Base-by-base conservation (phyloP, 345 rosid genomes). In the Acer campestre region DNA sequence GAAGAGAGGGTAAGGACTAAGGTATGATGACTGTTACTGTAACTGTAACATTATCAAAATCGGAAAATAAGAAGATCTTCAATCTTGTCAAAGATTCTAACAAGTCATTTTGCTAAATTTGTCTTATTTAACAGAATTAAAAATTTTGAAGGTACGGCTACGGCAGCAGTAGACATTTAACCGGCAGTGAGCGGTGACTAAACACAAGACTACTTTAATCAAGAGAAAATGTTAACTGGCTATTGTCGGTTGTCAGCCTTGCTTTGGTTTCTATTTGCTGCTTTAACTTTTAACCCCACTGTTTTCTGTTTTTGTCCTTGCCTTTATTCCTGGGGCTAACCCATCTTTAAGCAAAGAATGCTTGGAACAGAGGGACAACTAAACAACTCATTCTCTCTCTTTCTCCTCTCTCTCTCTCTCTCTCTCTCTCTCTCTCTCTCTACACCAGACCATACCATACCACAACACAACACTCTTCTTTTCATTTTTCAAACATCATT, bases 281-380 rank as follows among this genome's bases (percentile, higher is more conserved):
- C 79, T 79, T 80, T 76, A 55, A 72, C 81, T 84, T 81, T 59
- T 81, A 80, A 72, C 68, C 74, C 64, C 68, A 70, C 77, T 74
- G 80, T 29, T 59, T 67, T 67, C 75, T 76, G 82, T 29, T 59
- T 74, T 55, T 80, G 84, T 78, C 73, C 79, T 62, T 83, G 38
- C 61, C 93, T 91, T 91, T 90, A 88, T 89, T 90, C 94, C 85
- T 82, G 86, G 85, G 85, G 71, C 86, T 86, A 85, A 84, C 91
- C 82, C 80, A 78, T 83, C 91, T 89, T 90, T 88, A 90, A 84
- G 88, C 93, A 90, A 92, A 83, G 92, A 87, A 92, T 89, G 91
- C 87, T 86, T 85, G 90, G 86, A 80, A 82, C 78, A 31, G 80
- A 88, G 89, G 83, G 90, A 87, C 91, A 86, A 25, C 83, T 77